A percentile compares a stretch with the other conserved stretches of the same genome.
These are phyloP conservation scores for Apiospora aurea DNA, from an alignment of 2,329 filamentous ascomycete genomes.

Conservation along the genomic window DNA sequence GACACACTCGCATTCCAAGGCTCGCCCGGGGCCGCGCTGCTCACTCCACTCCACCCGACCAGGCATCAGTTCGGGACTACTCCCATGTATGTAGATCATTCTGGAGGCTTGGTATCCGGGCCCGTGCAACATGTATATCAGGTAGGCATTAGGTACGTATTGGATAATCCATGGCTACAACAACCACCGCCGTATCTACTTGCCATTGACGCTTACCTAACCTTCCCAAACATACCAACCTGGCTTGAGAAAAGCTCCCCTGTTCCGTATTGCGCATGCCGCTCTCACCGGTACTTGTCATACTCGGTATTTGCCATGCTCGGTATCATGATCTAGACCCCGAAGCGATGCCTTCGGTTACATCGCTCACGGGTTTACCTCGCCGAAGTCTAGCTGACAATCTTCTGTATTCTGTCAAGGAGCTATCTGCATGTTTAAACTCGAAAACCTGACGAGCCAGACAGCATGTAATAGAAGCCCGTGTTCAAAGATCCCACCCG, in stretches of 20 bases:
- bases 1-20: slow-evolving; percentile 6
- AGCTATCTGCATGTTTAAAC: background rate
- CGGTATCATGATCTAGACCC: background rate
- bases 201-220: background rate
- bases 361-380: background rate
- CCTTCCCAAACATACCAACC: background rate
- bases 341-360: background rate
- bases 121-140: background rate
- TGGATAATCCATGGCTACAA: background rate
- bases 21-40: background rate
- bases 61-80: background rate
- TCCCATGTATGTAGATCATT: slow-evolving; percentile 7
- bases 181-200: background rate
- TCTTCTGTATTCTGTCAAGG: background rate
- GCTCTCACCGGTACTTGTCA: background rate
- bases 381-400: background rate
- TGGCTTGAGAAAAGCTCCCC: background rate
- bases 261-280: background rate
- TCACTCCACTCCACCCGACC: background rate
- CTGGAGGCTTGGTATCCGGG: background rate
- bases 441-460: background rate
- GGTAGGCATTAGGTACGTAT: background rate
- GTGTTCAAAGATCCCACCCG: background rate
- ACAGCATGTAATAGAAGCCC: background rate
- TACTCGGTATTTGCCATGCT: background rate